Evolutionary conservation across 148 eudicot genomes (phyloP).

Genomic region (Rhododendron mucronatum): DNA sequence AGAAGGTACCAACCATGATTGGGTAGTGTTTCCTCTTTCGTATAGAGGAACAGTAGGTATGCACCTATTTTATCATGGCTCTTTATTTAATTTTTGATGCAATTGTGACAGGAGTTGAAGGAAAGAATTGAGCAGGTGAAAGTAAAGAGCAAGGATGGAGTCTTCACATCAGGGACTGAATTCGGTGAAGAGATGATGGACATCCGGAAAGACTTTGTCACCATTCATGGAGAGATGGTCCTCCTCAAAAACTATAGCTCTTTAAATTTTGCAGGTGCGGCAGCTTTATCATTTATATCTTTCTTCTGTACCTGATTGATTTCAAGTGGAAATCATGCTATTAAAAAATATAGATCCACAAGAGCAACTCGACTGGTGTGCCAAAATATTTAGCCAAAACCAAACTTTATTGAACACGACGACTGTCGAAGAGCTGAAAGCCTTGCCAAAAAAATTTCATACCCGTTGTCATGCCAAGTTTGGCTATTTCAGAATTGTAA

Average conservation of each 20-base stretch:
- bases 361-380: neutral
- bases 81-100: neutral
- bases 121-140: constrained; percentile 68
- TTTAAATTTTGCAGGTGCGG: constrained; percentile 87
- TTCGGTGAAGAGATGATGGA: constrained; percentile 86
- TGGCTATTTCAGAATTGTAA: neutral
- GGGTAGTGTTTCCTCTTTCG: neutral
- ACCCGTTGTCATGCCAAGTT: neutral
- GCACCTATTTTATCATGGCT: neutral
- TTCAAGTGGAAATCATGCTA: constrained; percentile 11
- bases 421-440: neutral
- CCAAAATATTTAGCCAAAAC: neutral
- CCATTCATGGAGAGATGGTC: constrained; percentile 97
- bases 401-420: neutral
- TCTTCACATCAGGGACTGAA: constrained; percentile 55
- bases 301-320: neutral
- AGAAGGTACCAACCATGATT: neutral
- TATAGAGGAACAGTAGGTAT: neutral
- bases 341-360: neutral
- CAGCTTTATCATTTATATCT: constrained; percentile 1
- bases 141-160: constrained; percentile 49
- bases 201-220: constrained; percentile 78
- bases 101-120: constrained; percentile 61
- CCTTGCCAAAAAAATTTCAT: neutral
- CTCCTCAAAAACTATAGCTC: constrained; percentile 94